Evolutionary conservation across 768 basidiomycete species (phyloP), one percentile per base, ranked within the genome.

Genomic region (Leccinum rimulosum): DNA sequence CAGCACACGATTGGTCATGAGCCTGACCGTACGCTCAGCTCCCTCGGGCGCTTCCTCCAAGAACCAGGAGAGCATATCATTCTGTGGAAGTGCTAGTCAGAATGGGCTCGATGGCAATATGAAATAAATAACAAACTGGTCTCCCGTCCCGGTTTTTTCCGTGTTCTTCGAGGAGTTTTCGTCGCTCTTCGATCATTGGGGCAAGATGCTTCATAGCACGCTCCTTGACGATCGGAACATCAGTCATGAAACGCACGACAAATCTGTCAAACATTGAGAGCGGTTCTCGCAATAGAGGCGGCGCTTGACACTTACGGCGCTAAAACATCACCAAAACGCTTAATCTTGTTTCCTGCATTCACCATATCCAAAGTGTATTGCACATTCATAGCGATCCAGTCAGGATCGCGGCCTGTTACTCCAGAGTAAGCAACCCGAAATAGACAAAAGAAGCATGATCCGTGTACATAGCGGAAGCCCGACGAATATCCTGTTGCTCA

Each of bases 371-470:
- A 1, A 14, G 52, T n/a, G 15, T 9, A 33, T 14, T 9, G 28
- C 25, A 58, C 15, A 25, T 33, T 54, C 8, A 61, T 22, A 15
- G 43, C 52, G 10, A 61, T 22, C 60, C 60, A 61, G 3, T 61
- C 52, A 1, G 45, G 36, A 7, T 61, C 15, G 12, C 50, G 50
- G 8, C 50, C 50, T 50, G 38, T 38, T 38, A 17, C 6, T 17
- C 38, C 38, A 50, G 17, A 12, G n/a, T 50, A 17, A 19, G 27
- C 2, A 12, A 15, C 11, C 25, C 9, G 30, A 15, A 50, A 17
- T n/a, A n/a, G 9, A 50, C 7, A 3, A 50, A 25, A 12, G 15
- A 50, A 12, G 19, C 22, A 30, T 3, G 30, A 19, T 4, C 4
- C 4, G 2, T 17, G 9, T 30, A 50, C 50, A 50, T 31, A 50